These are phyloP conservation scores for Tagetes erecta DNA, from an alignment of 129 eudicot species.

Conservation along the genomic window DNA sequence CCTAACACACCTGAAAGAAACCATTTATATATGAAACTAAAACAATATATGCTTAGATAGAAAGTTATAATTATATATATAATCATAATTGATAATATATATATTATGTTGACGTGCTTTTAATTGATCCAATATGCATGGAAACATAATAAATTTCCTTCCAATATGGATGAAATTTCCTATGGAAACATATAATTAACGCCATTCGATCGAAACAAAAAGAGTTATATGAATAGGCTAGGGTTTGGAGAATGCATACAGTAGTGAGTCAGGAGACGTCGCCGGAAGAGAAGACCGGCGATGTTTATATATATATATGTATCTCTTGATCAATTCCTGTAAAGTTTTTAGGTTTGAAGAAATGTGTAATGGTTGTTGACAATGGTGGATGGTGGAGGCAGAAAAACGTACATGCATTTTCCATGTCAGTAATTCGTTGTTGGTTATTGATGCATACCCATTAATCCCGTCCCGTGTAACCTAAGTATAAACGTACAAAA, in stretches of 20 bases:
- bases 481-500: neutral
- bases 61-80: too few relatives aligned
- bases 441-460: slow-evolving; percentile 3
- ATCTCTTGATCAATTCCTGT: neutral
- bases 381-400: slow-evolving; percentile 21
- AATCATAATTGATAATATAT: neutral
- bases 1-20: slow-evolving; percentile 39
- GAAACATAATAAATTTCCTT: too few relatives aligned
- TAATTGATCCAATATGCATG: neutral
- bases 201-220: neutral
- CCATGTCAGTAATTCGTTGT: slow-evolving; percentile 13
- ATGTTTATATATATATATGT: neutral
- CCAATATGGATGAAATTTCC: too few relatives aligned
- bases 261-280: slow-evolving; percentile 31
- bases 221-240: neutral
- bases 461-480: slow-evolving; percentile 6
- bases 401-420: slow-evolving; percentile 9
- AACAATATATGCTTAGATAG: too few relatives aligned
- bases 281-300: slow-evolving; percentile 31
- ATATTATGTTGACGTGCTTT: neutral
- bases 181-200: neutral
- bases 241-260: slow-evolving; percentile 26
- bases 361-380: slow-evolving; percentile 20
- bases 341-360: slow-evolving; percentile 5
- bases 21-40: neutral